Evolutionary conservation across 176 grass and related monocot species (phyloP), one percentile per base, ranked within the genome.

Genomic region (Areca catechu): DNA sequence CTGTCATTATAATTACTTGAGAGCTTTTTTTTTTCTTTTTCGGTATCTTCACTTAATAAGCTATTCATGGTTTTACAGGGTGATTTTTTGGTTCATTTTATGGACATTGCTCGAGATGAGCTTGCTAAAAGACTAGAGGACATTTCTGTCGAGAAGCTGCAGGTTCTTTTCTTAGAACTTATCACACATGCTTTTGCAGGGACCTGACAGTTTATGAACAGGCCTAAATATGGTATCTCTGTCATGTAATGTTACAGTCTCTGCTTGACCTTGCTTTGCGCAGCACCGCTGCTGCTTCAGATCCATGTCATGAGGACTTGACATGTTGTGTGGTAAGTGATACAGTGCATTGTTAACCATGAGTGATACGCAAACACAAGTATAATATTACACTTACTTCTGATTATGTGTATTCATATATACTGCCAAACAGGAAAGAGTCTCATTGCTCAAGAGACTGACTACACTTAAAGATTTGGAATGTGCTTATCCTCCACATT

Each of bases 31-130:
- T 48, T 70, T 79, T 48, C 57, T 58, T 58, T 73, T 43, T 3
- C 17, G 24, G 22, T 49, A 54, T 60, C 81, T 9, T 77, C 15
- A 65, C 65, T 78, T 71, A 62, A 54, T 27, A 61, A 43, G 34
- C 50, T 22, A 48, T 60, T 72, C 20, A 71, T 77, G 67, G 59
- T 75, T 70, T 72, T 75, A 7, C 67, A 98, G 93, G 93, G 93
- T 71, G 93, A 98, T 73, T 98, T 92, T 86, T 83, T 98, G 81
- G 93, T 98, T 74, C 93, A 98, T 73, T 98, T 98, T 80, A 98
- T 98, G 84, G 93, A 98, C 81, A 98, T 92, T 82, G 88, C 93
- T 69, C 61, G 76, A 78, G 93, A 98, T 70, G 93, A 98, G 71
- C 88, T 98, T 74, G 74, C 70, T 20, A 98, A 92, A 73, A 92